phyloP scores from a whole-genome alignment of 139 green algal species.

The Micractinium conductrix region DNA sequence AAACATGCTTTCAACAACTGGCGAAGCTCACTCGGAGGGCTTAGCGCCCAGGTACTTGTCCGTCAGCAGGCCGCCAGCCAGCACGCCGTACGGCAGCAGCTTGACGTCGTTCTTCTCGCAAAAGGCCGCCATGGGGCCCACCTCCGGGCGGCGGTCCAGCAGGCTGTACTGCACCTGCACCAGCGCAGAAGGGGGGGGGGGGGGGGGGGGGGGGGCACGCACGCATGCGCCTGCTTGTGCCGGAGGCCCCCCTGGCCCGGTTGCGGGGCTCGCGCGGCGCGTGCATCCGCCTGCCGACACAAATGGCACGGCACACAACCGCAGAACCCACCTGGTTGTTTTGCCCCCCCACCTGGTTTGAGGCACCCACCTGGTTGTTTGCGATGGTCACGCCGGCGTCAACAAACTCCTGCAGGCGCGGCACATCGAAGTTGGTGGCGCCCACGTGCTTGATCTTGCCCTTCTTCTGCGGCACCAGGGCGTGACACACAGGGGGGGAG shows the following conservation, averaged over 20 bases:
- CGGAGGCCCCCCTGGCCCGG: no score
- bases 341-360: no score
- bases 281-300: no score
- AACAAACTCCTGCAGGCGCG: constrained; percentile 71
- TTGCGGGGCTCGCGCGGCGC: no score
- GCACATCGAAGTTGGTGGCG: constrained; percentile 90
- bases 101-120: constrained; percentile 67
- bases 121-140: constrained; percentile 74
- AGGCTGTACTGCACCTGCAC: background rate
- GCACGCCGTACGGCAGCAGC: constrained; percentile 85
- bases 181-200: no score
- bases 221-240: no score
- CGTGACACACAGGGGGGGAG: background rate
- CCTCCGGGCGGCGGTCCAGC: constrained; percentile 78
- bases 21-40: background rate
- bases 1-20: no score
- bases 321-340: no score
- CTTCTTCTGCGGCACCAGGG: constrained; percentile 24
- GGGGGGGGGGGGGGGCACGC: no score
- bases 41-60: constrained; percentile 57
- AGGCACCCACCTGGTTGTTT: constrained; percentile 66
- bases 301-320: no score
- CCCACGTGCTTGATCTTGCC: constrained; percentile 74
- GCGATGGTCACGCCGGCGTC: constrained; percentile 71
- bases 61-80: constrained; percentile 81